Percentiles rank a stretch among this genome's conserved stretches.
These are phyloP conservation scores for Oryza australiensis DNA, from an alignment of 176 grass and related monocot genomes.

Conservation along the genomic window DNA sequence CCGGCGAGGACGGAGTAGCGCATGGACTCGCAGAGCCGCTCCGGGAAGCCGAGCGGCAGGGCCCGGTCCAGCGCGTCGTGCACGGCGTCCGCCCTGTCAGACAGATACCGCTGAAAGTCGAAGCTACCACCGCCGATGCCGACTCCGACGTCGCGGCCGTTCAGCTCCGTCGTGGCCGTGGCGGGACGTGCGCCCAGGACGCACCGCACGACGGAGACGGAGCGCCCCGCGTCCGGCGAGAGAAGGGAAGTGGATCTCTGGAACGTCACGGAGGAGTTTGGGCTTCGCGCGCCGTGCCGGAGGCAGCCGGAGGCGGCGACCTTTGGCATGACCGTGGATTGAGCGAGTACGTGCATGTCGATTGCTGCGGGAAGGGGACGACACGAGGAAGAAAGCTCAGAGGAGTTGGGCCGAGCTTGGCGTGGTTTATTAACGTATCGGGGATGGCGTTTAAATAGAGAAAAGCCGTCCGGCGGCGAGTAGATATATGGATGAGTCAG, in stretches of 20 bases:
- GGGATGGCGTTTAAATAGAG: neutral
- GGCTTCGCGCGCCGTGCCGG: neutral
- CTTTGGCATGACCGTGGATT: slow-evolving; percentile 7
- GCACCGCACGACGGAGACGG: neutral
- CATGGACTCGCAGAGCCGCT: slow-evolving; percentile 36
- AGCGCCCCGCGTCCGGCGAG: too few species aligned
- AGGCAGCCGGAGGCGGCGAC: slow-evolving; percentile 15
- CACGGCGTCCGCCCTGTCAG: slow-evolving; percentile 23
- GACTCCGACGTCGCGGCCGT: neutral
- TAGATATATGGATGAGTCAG: too few species aligned
- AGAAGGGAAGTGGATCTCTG: neutral
- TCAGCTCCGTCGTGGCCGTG: neutral
- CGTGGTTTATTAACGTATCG: neutral
- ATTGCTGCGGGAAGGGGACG: neutral
- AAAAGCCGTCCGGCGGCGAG: neutral
- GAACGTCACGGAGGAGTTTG: neutral
- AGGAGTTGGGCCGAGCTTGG: neutral
- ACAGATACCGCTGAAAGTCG: slow-evolving; percentile 46
- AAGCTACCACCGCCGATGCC: neutral
- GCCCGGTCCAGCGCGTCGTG: slow-evolving; percentile 47
- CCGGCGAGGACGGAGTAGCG: slow-evolving; percentile 60
- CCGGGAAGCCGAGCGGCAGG: neutral
- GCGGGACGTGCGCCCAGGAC: neutral
- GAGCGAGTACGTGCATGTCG: neutral
- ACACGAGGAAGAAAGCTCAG: neutral